Evolutionary conservation across 73 alveolate species (phyloP).

Genomic region (Paramecium tetraurelia): DNA sequence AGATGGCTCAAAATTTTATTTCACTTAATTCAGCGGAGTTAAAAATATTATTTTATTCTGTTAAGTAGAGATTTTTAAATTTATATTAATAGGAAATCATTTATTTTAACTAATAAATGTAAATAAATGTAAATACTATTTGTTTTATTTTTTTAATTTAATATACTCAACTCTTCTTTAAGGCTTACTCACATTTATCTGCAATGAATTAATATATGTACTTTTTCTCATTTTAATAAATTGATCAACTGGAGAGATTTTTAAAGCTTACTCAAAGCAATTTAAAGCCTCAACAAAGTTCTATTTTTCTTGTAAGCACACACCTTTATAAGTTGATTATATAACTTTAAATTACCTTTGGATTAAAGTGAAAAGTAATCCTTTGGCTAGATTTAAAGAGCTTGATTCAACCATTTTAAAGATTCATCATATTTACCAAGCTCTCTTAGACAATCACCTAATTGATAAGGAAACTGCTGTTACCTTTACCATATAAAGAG

Average conservation of each 20-base stretch:
- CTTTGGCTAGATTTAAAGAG: not conserved
- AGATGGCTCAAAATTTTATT: no score
- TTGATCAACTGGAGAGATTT: not conserved
- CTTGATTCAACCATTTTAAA: not conserved
- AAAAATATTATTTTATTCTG: no score
- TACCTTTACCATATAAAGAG: not conserved
- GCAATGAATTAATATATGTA: not conserved
- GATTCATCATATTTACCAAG: not conserved
- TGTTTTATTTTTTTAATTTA: no score
- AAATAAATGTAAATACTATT: no score
- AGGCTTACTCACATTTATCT: not conserved
- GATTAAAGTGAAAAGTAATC: not conserved
- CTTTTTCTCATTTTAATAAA: not conserved
- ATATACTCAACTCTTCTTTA: not conserved
- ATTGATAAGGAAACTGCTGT: not conserved
- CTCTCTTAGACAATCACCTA: not conserved
- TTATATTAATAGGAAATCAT: no score
- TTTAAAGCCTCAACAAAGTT: not conserved
- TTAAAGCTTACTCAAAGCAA: not conserved
- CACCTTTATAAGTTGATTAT: not conserved
- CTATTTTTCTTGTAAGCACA: not conserved
- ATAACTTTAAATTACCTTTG: not conserved
- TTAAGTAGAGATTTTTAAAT: no score
- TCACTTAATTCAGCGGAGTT: no score
- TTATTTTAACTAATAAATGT: no score